Evolutionary conservation across 179 eudicot species (phyloP), one percentile per base, ranked within the genome.

Genomic region (Vitellaria paradoxa): DNA sequence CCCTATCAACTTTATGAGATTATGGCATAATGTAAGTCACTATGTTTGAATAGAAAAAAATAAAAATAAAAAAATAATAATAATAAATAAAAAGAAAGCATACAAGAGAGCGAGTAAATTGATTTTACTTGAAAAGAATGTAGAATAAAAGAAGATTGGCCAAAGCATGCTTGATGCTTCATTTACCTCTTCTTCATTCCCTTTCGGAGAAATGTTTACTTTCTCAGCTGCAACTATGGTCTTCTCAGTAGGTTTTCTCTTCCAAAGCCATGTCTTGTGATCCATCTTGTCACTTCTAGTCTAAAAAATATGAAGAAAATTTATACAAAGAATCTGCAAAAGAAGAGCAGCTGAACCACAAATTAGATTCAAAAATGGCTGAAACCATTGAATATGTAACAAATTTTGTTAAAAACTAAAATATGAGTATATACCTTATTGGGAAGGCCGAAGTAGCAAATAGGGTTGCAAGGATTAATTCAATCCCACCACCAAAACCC

Each of bases 211-310:
- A 67, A 53, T 69, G 52, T 84, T 84, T 56, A 72, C 70, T 82
- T 79, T 87, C 72, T 91, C 89, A 70, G 89, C 66, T 42, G 79
- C 80, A 52, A 74, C 62, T n/a, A 78, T 67, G 62, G 82, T 82
- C 83, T 91, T 90, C 83, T 87, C 94, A 0, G 88, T 78, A 66
- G 94, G 72, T 76, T 83, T 91, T 85, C 87, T 93, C 91, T 88
- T 91, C 97, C 97, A 93, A 5, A 82, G 82, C 97, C 96, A 93
- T 72, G 96, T 65, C 78, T 88, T 93, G 59, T 84, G 84, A 80
- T 93, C 97, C 79, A 87, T 87, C 84, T 76, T 86, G 73, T 73
- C 74, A 60, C 61, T 62, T 77, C 47, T 56, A 12, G 69, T 45
- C 42, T 11, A 77, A 70, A 60, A 8, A 9, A n/a, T 72, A 37